These are phyloP conservation scores for Cenchrus purpureus DNA, from an alignment of 176 grass and related monocot species.

Conservation along the genomic window DNA sequence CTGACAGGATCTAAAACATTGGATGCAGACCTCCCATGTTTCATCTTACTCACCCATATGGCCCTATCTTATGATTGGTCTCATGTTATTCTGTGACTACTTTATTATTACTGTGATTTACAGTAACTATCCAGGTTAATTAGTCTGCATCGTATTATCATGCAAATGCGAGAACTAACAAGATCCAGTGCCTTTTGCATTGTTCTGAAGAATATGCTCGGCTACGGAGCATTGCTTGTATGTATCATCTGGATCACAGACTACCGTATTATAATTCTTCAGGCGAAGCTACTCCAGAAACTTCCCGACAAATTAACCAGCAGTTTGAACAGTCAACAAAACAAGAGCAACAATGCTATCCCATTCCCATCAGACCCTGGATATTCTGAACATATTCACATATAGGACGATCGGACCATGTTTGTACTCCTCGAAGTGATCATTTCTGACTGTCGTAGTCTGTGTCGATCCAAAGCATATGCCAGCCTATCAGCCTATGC, in stretches of 20 bases:
- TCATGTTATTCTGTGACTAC: neutral
- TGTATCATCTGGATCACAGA: neutral
- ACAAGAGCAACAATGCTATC: constrained; percentile 38
- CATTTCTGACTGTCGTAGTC: neutral
- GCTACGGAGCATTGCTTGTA: neutral
- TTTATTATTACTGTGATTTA: neutral
- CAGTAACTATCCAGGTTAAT: neutral
- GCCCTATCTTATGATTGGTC: neutral
- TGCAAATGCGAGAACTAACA: neutral
- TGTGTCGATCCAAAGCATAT: constrained; percentile 27
- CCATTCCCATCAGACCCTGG: neutral
- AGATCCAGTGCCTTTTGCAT: neutral
- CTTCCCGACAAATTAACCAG: neutral
- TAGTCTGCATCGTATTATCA: too few relatives aligned
- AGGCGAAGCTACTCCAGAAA: constrained; percentile 25
- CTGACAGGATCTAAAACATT: constrained; percentile 6
- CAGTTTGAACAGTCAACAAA: neutral
- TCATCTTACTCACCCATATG: neutral
- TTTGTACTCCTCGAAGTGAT: neutral
- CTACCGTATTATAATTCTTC: neutral
- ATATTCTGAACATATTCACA: constrained; percentile 53
- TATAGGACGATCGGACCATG: neutral
- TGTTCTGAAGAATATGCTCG: constrained; percentile 1
- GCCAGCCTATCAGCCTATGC: neutral
- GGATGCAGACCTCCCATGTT: neutral